These are phyloP conservation scores for Boletus sp. DNA, from an alignment of 768 basidiomycete species.

Conservation along the genomic window DNA sequence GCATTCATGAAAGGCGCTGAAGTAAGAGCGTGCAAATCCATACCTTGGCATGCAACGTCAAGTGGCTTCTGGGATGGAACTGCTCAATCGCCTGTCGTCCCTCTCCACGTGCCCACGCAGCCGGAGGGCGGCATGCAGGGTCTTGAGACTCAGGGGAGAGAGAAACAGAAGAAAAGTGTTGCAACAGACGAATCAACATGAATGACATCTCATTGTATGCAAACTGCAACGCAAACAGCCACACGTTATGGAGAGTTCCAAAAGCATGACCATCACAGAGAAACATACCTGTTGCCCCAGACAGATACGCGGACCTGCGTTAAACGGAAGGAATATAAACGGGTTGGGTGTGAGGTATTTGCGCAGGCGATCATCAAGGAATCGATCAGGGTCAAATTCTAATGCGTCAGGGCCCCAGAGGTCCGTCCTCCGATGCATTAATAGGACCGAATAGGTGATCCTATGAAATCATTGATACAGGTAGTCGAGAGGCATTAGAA, in stretches of 20 bases:
- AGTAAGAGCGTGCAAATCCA: conserved; percentile 1
- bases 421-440: conserved; percentile 37
- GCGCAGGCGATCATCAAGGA: conserved; percentile 36
- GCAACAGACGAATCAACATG: conserved; percentile 31
- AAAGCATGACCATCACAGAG: not conserved
- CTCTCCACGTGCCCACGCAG: conserved; percentile 23
- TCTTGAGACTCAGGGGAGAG: conserved; percentile 30
- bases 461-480: conserved; percentile 8
- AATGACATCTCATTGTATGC: conserved; percentile 36
- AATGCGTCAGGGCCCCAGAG: conserved; percentile 39
- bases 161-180: conserved; percentile 25
- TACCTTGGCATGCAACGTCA: conserved; percentile 40
- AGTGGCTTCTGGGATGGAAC: conserved; percentile 27
- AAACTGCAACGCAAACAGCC: conserved; percentile 25
- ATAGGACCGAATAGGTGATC: conserved; percentile 27
- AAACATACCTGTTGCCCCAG: conserved; percentile 36
- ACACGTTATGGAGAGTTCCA: not conserved
- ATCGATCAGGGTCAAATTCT: conserved; percentile 41
- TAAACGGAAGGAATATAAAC: conserved; percentile 43
- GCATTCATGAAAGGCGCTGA: not conserved
- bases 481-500: not conserved
- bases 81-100: conserved; percentile 29
- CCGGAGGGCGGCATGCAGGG: conserved; percentile 24
- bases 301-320: conserved; percentile 40
- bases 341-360: conserved; percentile 39